Evolutionary conservation across 177 flowering plant genomes (phyloP).

Genomic region (Vitis hybrid): DNA sequence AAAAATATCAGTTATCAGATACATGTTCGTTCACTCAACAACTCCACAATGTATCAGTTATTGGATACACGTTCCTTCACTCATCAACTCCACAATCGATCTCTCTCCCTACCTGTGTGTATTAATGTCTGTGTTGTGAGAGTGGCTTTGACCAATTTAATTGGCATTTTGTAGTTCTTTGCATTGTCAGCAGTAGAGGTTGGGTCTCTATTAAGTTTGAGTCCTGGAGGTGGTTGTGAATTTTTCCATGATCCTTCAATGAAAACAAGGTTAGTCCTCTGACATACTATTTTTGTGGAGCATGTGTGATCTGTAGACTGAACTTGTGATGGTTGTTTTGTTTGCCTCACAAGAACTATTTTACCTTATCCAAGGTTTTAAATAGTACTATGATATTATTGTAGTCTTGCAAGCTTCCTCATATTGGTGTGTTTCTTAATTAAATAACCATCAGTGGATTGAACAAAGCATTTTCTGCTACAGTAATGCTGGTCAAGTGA

Average conservation of each 20-base stretch:
- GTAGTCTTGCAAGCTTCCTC: neutral
- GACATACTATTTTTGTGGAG: neutral
- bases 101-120: neutral
- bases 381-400: neutral
- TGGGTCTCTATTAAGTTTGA: constrained; percentile 78
- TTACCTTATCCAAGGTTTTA: neutral
- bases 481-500: constrained; percentile 92
- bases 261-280: constrained; percentile 53
- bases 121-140: neutral
- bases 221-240: constrained; percentile 68
- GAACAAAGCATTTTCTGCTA: constrained; percentile 4
- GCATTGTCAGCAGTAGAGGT: constrained; percentile 82
- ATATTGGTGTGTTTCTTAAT: neutral
- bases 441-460: neutral
- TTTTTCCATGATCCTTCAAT: constrained; percentile 92
- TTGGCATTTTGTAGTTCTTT: constrained; percentile 48
- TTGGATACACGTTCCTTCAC: too few relatives aligned
- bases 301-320: neutral
- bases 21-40: neutral
- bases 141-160: constrained; percentile 10
- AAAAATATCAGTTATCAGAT: too few relatives aligned
- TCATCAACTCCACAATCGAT: too few relatives aligned
- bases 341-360: neutral
- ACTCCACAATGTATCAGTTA: neutral
- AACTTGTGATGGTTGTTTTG: neutral